These are phyloP conservation scores for Hyphochytrium catenoides DNA, from an alignment of 352 stramenopile genomes.

Conservation along the genomic window DNA sequence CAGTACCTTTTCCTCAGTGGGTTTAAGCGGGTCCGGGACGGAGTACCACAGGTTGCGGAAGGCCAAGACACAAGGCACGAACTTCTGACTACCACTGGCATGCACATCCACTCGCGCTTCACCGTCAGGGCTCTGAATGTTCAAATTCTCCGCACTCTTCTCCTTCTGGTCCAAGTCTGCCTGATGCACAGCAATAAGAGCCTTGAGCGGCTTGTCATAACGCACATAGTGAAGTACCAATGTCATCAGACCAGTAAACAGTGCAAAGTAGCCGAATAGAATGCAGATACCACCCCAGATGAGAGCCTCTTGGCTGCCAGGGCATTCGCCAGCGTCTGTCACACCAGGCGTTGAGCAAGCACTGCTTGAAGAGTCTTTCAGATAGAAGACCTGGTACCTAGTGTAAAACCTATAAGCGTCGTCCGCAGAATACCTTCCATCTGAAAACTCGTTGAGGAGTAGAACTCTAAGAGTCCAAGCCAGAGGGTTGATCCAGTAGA, in stretches of 20 bases:
- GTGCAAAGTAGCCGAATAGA: slow-evolving; percentile 19
- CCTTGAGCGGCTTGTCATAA: slow-evolving; percentile 16
- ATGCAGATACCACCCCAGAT: slow-evolving; percentile 18
- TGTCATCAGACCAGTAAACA: slow-evolving; percentile 21
- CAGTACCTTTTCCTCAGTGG: slow-evolving; percentile 23
- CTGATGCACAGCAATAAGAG: neutral
- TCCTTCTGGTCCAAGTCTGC: slow-evolving; percentile 10
- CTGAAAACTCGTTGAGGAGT: slow-evolving; percentile 33
- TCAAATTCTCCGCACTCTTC: no score
- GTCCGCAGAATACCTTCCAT: slow-evolving; percentile 13
- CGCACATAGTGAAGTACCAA: slow-evolving; percentile 21
- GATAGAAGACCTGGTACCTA: slow-evolving; percentile 18
- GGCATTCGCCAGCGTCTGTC: no score
- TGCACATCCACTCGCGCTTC: no score
- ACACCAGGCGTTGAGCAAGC: no score
- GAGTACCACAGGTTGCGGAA: slow-evolving; percentile 25
- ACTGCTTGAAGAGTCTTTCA: slow-evolving; percentile 17
- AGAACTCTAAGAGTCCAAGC: slow-evolving; percentile 23
- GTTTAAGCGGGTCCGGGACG: slow-evolving; percentile 24
- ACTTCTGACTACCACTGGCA: slow-evolving; percentile 17
- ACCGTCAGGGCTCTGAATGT: no score
- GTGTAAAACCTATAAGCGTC: slow-evolving; percentile 11
- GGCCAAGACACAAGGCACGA: slow-evolving; percentile 19
- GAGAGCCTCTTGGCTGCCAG: no score
- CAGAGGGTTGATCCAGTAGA: slow-evolving; percentile 42